These are phyloP conservation scores for Magnolia sinica DNA, from an alignment of 164 flowering plant genomes.

Conservation along the genomic window DNA sequence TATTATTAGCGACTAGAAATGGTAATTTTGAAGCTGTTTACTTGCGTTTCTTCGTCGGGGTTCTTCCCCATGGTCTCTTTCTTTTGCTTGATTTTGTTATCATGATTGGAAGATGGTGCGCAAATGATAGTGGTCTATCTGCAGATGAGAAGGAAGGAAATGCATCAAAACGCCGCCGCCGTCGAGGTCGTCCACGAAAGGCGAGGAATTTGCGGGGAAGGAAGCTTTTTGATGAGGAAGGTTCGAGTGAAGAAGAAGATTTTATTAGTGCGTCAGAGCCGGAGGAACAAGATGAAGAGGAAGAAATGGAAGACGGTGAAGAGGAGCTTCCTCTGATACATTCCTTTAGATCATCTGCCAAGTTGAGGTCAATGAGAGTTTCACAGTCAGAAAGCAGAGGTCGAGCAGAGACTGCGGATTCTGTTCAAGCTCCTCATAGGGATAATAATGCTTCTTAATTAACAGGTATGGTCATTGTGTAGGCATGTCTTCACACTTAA, in stretches of 20 bases:
- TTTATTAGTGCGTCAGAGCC: slow-evolving; percentile 78
- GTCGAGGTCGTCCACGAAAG: slow-evolving; percentile 79
- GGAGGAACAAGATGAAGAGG: slow-evolving; percentile 55
- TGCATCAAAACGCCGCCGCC: slow-evolving; percentile 57
- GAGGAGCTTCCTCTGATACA: slow-evolving; percentile 70
- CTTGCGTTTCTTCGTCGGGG: neutral
- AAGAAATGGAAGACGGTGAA: slow-evolving; percentile 53
- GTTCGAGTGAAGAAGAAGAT: slow-evolving; percentile 84
- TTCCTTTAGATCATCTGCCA: slow-evolving; percentile 52
- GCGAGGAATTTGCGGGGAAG: slow-evolving; percentile 61
- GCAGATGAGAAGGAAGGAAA: slow-evolving; percentile 75
- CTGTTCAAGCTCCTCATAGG: slow-evolving; percentile 22
- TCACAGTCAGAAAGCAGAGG: slow-evolving; percentile 48
- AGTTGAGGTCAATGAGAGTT: slow-evolving; percentile 59
- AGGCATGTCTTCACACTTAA: neutral
- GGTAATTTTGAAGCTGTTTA: neutral
- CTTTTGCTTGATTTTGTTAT: neutral
- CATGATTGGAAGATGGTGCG: neutral
- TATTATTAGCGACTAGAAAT: neutral
- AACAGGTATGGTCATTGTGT: neutral
- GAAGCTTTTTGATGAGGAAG: slow-evolving; percentile 81
- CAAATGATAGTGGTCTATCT: slow-evolving; percentile 2
- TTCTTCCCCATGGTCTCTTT: no score
- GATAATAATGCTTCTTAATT: neutral
- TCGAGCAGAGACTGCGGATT: slow-evolving; percentile 23